Conservation (phyloP, 148 eudicot genomes). For the Bassia scoparia region DNA sequence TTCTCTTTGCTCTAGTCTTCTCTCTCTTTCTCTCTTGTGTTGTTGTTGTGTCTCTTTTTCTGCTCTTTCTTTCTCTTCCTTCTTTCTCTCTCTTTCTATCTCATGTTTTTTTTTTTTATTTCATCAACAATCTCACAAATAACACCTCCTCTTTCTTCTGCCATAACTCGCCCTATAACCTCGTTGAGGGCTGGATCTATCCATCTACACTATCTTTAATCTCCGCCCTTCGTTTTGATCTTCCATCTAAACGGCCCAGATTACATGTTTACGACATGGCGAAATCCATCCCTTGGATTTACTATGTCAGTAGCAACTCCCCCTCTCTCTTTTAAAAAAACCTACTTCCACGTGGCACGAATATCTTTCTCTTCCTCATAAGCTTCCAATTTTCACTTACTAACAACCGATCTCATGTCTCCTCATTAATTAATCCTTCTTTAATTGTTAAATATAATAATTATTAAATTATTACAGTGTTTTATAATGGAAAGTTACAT, state of each 20-base stretch:
- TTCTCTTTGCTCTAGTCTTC: background rate
- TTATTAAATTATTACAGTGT: background rate
- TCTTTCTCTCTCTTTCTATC: conserved; percentile 17
- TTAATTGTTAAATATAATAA: too few relatives aligned
- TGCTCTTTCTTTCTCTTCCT: conserved; percentile 19
- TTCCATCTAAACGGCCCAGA: conserved; percentile 33
- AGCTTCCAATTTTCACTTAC: conserved; percentile 29
- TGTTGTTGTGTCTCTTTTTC: conserved; percentile 18
- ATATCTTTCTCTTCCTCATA: conserved; percentile 31
- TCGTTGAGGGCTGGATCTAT: conserved; percentile 54
- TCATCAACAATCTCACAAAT: conserved; percentile 11
- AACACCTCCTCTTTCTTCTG: conserved; percentile 22
- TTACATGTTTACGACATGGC: conserved; percentile 38
- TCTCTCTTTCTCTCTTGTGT: conserved; percentile 21
- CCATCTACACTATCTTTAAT: conserved; percentile 25
- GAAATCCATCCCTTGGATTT: conserved; percentile 22
- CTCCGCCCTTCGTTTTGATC: conserved; percentile 30
- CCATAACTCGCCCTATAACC: conserved; percentile 42
- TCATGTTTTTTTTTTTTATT: conserved; percentile 13
- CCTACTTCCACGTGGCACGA: conserved; percentile 30
- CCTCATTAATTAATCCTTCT: conserved; percentile 4
- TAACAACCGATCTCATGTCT: conserved; percentile 26
- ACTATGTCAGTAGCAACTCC: background rate
- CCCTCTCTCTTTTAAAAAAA: conserved; percentile 12
- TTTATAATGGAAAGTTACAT: background rate